Conservation (phyloP, 805 yeast species). For the Blastobotrys attinorum region DNA sequence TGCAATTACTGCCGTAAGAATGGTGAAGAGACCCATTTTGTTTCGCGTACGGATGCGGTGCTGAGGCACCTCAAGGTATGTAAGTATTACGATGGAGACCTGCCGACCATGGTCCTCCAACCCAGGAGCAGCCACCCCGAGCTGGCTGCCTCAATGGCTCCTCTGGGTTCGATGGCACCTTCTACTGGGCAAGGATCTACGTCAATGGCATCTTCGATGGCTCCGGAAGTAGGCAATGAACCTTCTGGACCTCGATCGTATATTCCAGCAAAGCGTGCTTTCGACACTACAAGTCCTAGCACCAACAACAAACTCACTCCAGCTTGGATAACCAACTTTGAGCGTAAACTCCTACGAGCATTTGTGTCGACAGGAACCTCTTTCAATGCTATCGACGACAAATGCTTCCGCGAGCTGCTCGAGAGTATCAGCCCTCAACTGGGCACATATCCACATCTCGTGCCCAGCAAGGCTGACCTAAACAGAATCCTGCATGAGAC, state of each 20-base stretch:
- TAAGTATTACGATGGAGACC: background rate
- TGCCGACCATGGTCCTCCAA: constrained; percentile 1
- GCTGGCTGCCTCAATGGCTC: background rate
- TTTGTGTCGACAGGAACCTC: constrained; percentile 1
- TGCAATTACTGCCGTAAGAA: constrained; percentile 3
- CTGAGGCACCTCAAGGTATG: background rate
- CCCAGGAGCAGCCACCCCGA: background rate
- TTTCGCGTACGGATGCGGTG: constrained; percentile 4
- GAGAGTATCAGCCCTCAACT: constrained; percentile 1
- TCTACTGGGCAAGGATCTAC: too few relatives aligned
- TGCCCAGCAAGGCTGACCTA: constrained; percentile 1
- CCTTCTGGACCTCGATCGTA: background rate
- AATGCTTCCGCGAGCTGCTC: constrained; percentile 2
- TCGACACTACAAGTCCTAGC: background rate
- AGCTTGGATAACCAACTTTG: background rate
- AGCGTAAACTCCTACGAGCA: constrained; percentile 1
- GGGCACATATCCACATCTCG: background rate
- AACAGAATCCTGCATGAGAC: background rate
- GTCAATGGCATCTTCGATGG: background rate
- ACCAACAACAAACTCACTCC: background rate
- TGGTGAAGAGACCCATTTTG: constrained; percentile 3
- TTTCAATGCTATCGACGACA: constrained; percentile 1
- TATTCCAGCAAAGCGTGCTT: background rate
- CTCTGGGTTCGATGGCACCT: background rate
- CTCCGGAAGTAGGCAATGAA: background rate